phyloP scores from a whole-genome alignment of 1,284 basidiomycete genomes.

The Agaricales sp. region DNA sequence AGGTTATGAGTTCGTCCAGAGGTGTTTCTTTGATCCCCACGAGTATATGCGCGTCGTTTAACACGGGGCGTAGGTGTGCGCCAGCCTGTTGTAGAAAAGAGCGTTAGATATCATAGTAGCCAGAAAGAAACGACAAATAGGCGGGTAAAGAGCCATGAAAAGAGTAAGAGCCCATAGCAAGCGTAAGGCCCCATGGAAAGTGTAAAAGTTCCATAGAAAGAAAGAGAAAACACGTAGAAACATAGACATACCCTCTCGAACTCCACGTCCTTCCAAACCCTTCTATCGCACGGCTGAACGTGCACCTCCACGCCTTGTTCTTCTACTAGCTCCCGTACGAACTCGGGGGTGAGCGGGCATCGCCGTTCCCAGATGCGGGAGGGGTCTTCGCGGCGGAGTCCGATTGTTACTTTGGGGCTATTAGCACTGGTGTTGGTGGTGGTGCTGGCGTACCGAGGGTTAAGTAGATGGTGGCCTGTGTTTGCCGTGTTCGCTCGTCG shows the following conservation, averaged over 20 bases:
- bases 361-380: slow-evolving; percentile 81
- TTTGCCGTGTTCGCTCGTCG: too few relatives aligned
- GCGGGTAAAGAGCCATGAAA: slow-evolving; percentile 4
- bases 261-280: slow-evolving; percentile 59
- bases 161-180: slow-evolving; percentile 3
- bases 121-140: slow-evolving; percentile 4
- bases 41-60: slow-evolving; percentile 64
- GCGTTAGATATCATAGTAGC: slow-evolving; percentile 7
- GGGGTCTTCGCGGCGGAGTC: slow-evolving; percentile 73
- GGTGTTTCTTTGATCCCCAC: slow-evolving; percentile 87
- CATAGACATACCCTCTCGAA: slow-evolving; percentile 55
- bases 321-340: slow-evolving; percentile 49
- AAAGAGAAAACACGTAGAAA: too few relatives aligned
- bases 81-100: slow-evolving; percentile 47
- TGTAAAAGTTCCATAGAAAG: not conserved
- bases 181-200: not conserved
- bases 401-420: slow-evolving; percentile 35
- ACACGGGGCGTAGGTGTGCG: slow-evolving; percentile 47
- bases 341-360: slow-evolving; percentile 70
- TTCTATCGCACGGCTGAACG: slow-evolving; percentile 65
- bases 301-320: slow-evolving; percentile 54
- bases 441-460: not conserved
- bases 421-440: not conserved
- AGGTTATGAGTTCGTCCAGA: slow-evolving; percentile 45
- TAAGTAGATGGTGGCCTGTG: too few relatives aligned